Evolutionary conservation across 2,329 filamentous ascomycete genomes (phyloP), one percentile per base, ranked within the genome.

Genomic region (Periconia macrospinosa): DNA sequence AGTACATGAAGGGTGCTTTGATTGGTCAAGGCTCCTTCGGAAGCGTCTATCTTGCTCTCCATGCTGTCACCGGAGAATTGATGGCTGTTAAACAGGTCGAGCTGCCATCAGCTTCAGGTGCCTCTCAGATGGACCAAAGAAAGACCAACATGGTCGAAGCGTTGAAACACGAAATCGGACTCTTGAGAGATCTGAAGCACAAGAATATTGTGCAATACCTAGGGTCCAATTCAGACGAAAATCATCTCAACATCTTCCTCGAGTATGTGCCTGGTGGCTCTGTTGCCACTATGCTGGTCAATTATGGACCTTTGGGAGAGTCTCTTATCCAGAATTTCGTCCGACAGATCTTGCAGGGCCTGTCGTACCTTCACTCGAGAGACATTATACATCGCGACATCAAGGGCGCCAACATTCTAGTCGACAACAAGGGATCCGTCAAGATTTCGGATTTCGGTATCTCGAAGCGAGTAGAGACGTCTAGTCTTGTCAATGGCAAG

Each of bases 401-500:
- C 83, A 99, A 99, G 79, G 94, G 94, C 45, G 94, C 94, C 73
- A 99, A 99, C 71, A 96, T 99, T 63, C 86, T 99, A 6, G 94
- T 99, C 53, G 94, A 99, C 79, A 97, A 97, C 81, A 97, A 97
- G 77, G 94, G 94, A 54, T 93, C 91, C 8, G 96, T 99, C 78
- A 99, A 99, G 78, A 99, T 99, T 61, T 97, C 93, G 9, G 94
- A 99, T 80, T 99, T 99, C 66, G 94, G 94, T 70, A 97, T 99
- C 71, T 95, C 90, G 56, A 99, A 99, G 81, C 95, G 96, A 73
- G 89, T 97, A 41, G 93, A 97, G 75, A 92, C 92, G 14, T 88
- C 91, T 53, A 94, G 92, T 55, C 85, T 97, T 43, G 85, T 96
- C 45, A 69, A 74, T 27, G 69, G 66, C 40, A 70, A 70, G 55